A percentile compares a stretch with the other conserved stretches of the same genome.
phyloP scores from a whole-genome alignment of 352 stramenopile genomes.

The Phytophthora macrochlamydospora region DNA sequence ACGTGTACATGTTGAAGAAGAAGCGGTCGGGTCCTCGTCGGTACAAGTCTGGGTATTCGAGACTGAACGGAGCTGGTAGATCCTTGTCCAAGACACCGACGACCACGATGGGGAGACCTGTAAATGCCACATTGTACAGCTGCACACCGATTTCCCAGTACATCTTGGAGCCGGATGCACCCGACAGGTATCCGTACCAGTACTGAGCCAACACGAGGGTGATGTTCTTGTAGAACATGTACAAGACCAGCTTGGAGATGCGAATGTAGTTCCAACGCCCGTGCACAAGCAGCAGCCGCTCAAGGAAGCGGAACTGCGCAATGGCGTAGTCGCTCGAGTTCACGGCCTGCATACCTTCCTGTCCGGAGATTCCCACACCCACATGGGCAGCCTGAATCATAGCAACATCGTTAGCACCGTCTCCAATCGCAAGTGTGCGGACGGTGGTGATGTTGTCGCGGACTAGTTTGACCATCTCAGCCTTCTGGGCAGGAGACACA shows the following conservation, averaged over 20 bases:
- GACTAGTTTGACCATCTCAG: constrained; percentile 79
- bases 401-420: constrained; percentile 94
- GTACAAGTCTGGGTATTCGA: constrained; percentile 84
- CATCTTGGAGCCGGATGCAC: constrained; percentile 90
- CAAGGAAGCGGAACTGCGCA: constrained; percentile 93
- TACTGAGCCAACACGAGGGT: constrained; percentile 90
- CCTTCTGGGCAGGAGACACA: constrained; percentile 87
- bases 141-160: constrained; percentile 88
- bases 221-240: constrained; percentile 97
- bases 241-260: constrained; percentile 90
- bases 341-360: constrained; percentile 95
- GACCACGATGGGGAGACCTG: constrained; percentile 90
- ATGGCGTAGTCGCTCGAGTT: constrained; percentile 95
- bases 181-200: constrained; percentile 93
- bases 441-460: constrained; percentile 59
- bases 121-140: constrained; percentile 96
- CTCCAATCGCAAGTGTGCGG: constrained; percentile 89
- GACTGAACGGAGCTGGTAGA: constrained; percentile 69
- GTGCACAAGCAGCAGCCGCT: constrained; percentile 91
- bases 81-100: constrained; percentile 88
- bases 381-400: constrained; percentile 96
- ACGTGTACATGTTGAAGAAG: constrained; percentile 85
- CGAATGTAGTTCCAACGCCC: constrained; percentile 92
- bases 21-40: constrained; percentile 62
- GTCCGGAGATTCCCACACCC: constrained; percentile 93